Evolutionary conservation across 1,139 yeast species (phyloP).

Genomic region (Saccharomyces hybrid): DNA sequence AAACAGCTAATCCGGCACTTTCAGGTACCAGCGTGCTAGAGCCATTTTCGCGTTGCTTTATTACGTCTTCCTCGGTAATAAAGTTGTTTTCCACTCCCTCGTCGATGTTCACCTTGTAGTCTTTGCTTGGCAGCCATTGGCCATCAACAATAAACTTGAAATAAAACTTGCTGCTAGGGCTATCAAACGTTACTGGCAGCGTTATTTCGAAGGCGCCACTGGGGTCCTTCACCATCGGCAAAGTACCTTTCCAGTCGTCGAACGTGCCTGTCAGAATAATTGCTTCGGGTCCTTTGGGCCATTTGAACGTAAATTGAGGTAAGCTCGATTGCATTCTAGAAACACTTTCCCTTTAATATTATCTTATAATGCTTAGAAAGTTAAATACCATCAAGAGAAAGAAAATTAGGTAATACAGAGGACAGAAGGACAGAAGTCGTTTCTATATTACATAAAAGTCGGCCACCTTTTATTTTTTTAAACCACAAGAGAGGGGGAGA

Average conservation of each 20-base stretch:
- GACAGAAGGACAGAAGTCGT: neutral
- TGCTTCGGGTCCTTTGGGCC: slow-evolving; percentile 69
- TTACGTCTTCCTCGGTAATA: slow-evolving; percentile 33
- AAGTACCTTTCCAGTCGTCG: slow-evolving; percentile 61
- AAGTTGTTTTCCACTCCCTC: slow-evolving; percentile 58
- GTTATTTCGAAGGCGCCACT: slow-evolving; percentile 55
- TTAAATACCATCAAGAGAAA: neutral
- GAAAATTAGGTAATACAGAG: neutral
- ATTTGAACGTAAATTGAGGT: slow-evolving; percentile 18
- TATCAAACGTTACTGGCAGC: slow-evolving; percentile 40
- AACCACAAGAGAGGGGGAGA: neutral
- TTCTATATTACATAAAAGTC: neutral
- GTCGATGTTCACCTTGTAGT: slow-evolving; percentile 40
- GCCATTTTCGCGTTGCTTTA: slow-evolving; percentile 4
- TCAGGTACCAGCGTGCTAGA: slow-evolving; percentile 6
- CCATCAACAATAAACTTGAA: slow-evolving; percentile 76
- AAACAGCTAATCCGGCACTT: slow-evolving; percentile 5
- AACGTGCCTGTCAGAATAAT: slow-evolving; percentile 72
- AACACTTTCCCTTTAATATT: neutral
- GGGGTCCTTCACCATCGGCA: slow-evolving; percentile 50
- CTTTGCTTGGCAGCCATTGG: slow-evolving; percentile 49
- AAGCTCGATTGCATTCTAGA: slow-evolving; percentile 1
- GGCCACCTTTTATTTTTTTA: neutral
- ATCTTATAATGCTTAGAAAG: neutral
- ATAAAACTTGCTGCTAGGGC: slow-evolving; percentile 37